Percentiles rank a stretch among this genome's conserved stretches.
These are phyloP conservation scores for Aspergillus cristatus DNA, from an alignment of 495 filamentous ascomycete species.

Conservation along the genomic window DNA sequence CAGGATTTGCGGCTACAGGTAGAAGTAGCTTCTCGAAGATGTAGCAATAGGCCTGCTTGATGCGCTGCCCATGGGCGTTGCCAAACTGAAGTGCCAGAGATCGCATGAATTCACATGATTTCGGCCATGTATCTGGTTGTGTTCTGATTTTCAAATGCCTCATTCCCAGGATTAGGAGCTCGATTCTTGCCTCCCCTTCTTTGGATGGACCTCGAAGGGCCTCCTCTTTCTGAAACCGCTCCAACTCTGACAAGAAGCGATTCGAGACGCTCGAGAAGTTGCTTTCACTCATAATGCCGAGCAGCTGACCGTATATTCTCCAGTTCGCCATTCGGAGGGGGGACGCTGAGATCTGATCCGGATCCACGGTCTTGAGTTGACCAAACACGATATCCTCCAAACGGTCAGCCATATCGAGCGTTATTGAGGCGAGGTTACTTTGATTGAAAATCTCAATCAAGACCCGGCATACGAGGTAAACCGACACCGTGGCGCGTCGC, in stretches of 20 bases:
- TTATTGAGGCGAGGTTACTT: slow-evolving; percentile 72
- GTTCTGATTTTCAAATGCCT: slow-evolving; percentile 68
- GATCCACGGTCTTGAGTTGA: slow-evolving; percentile 79
- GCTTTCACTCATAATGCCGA: slow-evolving; percentile 90
- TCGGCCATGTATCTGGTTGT: slow-evolving; percentile 66
- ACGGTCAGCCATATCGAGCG: slow-evolving; percentile 77
- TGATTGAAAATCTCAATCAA: slow-evolving; percentile 90
- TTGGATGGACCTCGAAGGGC: slow-evolving; percentile 52
- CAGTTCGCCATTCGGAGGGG: slow-evolving; percentile 85
- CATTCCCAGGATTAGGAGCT: slow-evolving; percentile 83
- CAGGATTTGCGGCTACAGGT: slow-evolving; percentile 74
- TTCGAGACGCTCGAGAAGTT: slow-evolving; percentile 78
- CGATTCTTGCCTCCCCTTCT: slow-evolving; percentile 70
- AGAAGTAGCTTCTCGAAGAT: slow-evolving; percentile 78
- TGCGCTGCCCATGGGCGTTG: slow-evolving; percentile 70
- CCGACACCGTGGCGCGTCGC: slow-evolving; percentile 80
- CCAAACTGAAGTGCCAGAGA: slow-evolving; percentile 72
- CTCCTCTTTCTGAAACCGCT: slow-evolving; percentile 63
- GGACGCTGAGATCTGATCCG: slow-evolving; percentile 67
- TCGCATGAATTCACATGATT: slow-evolving; percentile 80
- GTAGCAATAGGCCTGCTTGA: slow-evolving; percentile 92
- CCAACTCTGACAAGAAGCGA: slow-evolving; percentile 72
- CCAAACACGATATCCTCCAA: slow-evolving; percentile 92
- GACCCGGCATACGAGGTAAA: slow-evolving; percentile 89
- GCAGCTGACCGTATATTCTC: slow-evolving; percentile 81